Conservation (phyloP, 2,329 filamentous ascomycete species). For the Trichoderma koningiopsis region DNA sequence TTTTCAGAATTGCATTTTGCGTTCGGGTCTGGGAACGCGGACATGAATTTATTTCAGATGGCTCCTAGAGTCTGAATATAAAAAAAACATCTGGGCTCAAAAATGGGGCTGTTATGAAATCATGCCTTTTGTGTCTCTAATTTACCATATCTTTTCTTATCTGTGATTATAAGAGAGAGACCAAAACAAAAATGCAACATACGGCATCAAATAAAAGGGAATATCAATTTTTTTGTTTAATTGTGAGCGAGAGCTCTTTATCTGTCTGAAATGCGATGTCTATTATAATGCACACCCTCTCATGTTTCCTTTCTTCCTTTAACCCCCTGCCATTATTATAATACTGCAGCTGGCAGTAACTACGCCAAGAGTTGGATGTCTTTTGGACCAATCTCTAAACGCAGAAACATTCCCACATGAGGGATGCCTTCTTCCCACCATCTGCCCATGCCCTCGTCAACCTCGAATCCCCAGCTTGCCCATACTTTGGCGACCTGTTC, state of each 20-base stretch:
- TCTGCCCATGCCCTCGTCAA: slow-evolving; percentile 70
- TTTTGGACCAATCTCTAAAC: slow-evolving; percentile 44
- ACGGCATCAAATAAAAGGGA: slow-evolving; percentile 24
- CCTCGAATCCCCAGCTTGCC: slow-evolving; percentile 69
- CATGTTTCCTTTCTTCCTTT: neutral
- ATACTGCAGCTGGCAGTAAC: neutral
- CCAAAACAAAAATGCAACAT: slow-evolving; percentile 20
- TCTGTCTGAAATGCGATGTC: neutral
- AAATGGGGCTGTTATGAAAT: slow-evolving; percentile 43
- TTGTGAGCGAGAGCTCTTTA: neutral
- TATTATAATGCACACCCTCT: neutral
- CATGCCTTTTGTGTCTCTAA: slow-evolving; percentile 26
- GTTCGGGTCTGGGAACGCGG: slow-evolving; percentile 51
- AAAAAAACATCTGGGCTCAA: slow-evolving; percentile 41
- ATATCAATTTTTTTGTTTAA: slow-evolving; percentile 3
- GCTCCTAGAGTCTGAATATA: slow-evolving; percentile 49
- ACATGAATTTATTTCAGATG: slow-evolving; percentile 47
- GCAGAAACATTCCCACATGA: slow-evolving; percentile 79
- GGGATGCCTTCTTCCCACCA: slow-evolving; percentile 86
- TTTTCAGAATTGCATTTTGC: slow-evolving; percentile 52
- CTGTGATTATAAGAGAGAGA: slow-evolving; percentile 20
- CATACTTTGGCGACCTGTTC: slow-evolving; percentile 65
- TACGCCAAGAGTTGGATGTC: slow-evolving; percentile 31
- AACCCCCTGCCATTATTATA: neutral
- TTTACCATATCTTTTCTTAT: slow-evolving; percentile 20